Base-by-base conservation (phyloP, 2,329 filamentous ascomycete species). In the Calonectria multiphialidica region DNA sequence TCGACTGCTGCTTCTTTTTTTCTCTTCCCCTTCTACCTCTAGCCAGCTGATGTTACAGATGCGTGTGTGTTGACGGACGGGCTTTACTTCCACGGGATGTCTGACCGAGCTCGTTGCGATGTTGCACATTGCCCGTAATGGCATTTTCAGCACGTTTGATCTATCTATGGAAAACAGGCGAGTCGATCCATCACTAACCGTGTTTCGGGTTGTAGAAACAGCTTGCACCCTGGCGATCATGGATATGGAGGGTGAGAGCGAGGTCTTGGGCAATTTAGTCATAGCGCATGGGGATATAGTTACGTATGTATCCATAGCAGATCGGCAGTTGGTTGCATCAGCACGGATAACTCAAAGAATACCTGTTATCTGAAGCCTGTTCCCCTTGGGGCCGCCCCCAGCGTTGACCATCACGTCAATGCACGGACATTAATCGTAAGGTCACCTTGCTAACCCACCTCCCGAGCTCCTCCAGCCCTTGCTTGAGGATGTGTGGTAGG, bases 141-240 rank as follows among this genome's bases (percentile, higher is more conserved):
- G 18, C 21, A 37, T 37, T 30, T 57, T 35, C 33, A 57, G 53
- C 53, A 57, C 12, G 33, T 57, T 57, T 37, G 53, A 57, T 57
- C 21, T 57, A 37, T 35, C 53, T n/a, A 57, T n/a, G 53, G n/a
- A 12, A 35, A 35, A 30, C 33, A 37, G 35, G 35, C 21, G 6
- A 44, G 18, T 44, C 18, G 42, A n/a, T n/a, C 42, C 42, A 37
- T 35, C 30, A 37, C 21, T 57, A n/a, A n/a, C 53, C 33, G 53
- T 35, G 53, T 57, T 57, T 57, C 33, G 53, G 53, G 33, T 57
- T 37, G 21, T 57, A 16, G 33, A 30, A 57, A 57, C n/a, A 57
- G 53, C 53, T 57, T 21, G n/a, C 35, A 57, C 53, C 53, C 30
- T 37, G 53, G 53, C 33, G 53, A 57, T 57, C 53, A 57, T 57